Evolutionary conservation across 306 rosid genomes (phyloP).

Genomic region (Lathyrus oleraceus): DNA sequence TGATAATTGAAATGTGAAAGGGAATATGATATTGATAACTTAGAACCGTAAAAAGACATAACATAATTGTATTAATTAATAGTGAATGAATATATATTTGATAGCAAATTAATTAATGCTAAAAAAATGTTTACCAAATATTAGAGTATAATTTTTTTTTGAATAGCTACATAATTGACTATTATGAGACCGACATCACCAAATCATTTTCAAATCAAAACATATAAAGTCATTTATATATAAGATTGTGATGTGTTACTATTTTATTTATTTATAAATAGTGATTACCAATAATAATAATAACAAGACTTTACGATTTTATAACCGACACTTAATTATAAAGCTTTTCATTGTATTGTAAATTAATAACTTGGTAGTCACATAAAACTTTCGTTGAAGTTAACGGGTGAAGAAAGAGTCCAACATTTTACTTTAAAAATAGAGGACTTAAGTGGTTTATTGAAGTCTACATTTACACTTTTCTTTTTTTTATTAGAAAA

Average conservation of each 20-base stretch:
- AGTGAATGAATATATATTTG: too few species aligned
- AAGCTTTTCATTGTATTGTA: slow-evolving; percentile 23
- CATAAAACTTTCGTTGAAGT: slow-evolving; percentile 27
- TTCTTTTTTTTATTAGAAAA: not conserved
- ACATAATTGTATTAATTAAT: too few species aligned
- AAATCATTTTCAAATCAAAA: not conserved
- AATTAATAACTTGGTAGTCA: slow-evolving; percentile 21
- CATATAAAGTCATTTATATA: not conserved
- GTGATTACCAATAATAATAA: not conserved
- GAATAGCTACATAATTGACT: not conserved
- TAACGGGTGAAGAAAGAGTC: slow-evolving; percentile 26
- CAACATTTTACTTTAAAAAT: slow-evolving; percentile 6
- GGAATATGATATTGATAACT: not conserved
- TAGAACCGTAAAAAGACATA: not conserved
- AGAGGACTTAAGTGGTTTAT: too few species aligned
- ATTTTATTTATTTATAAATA: not conserved
- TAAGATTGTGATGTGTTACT: not conserved
- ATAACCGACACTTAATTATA: slow-evolving; percentile 29
- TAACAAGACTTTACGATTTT: not conserved
- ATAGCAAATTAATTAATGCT: too few species aligned
- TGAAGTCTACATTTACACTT: not conserved
- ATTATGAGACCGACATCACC: not conserved
- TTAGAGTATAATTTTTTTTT: too few species aligned
- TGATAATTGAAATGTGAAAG: not conserved
- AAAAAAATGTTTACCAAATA: too few species aligned